Evolutionary conservation across 495 filamentous ascomycete species (phyloP).

Genomic region (Xylaria bambusicola): DNA sequence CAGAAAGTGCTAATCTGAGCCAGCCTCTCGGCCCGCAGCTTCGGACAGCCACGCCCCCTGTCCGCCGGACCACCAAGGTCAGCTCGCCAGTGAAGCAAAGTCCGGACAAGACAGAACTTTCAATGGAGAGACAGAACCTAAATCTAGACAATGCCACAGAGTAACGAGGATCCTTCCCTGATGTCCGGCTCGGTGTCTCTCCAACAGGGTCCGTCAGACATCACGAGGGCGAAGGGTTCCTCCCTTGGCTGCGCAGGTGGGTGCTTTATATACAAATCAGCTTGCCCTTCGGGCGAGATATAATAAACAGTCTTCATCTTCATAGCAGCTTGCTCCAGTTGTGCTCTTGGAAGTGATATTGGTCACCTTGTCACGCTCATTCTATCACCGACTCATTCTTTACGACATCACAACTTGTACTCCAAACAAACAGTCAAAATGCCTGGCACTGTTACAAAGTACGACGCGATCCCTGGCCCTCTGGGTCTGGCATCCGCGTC

Average conservation of each 20-base stretch:
- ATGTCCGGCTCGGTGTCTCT: conserved; percentile 48
- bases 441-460: conserved; percentile 44
- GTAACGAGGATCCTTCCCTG: conserved; percentile 10
- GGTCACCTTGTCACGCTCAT: not conserved
- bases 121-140: conserved; percentile 13
- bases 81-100: conserved; percentile 1
- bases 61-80: conserved; percentile 26
- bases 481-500: conserved; percentile 51
- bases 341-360: too few relatives aligned
- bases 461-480: conserved; percentile 50
- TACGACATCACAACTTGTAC: conserved; percentile 14
- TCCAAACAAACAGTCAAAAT: conserved; percentile 31
- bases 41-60: conserved; percentile 12
- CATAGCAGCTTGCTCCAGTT: too few relatives aligned
- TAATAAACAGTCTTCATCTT: too few relatives aligned
- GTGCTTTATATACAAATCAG: conserved; percentile 28
- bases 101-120: conserved; percentile 20
- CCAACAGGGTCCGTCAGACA: conserved; percentile 48
- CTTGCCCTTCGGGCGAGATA: not conserved
- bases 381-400: not conserved
- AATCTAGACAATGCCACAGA: conserved; percentile 17
- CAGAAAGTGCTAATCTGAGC: not conserved
- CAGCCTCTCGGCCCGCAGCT: not conserved
- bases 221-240: conserved; percentile 14
- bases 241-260: not conserved